Evolutionary conservation across 192 early-diverging fungal species (phyloP), one percentile per base, ranked within the genome.

Genomic region (Linnemannia hyalina): DNA sequence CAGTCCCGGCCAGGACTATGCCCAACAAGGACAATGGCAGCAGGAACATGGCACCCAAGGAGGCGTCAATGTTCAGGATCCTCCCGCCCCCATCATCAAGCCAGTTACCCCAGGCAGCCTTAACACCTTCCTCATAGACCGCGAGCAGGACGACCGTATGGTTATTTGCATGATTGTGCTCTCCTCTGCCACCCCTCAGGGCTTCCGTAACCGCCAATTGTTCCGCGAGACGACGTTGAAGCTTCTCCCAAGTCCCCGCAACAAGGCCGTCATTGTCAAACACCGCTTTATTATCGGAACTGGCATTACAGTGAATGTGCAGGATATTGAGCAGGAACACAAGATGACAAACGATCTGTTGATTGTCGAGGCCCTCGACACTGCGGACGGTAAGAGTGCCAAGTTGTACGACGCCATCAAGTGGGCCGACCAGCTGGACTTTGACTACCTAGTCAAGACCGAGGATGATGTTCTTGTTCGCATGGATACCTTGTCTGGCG

Each of bases 401-500:
- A 92, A 92, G 36, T 78, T 92, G 26, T 92, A 92, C 72, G 77
- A 83, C 16, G 88, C 88, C 2, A 88, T 92, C 54, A 90, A 89
- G 47, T 92, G 91, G 91, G 75, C 89, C 0, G 77, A 89, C 49
- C 71, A 85, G 16, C 83, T 83, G 40, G 74, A 90, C 9, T 92
- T 88, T 78, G 91, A 92, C 55, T 92, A 89, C 60, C 74, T 92
- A 6, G 81, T 92, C 71, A 92, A 90, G 81, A 92, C 91, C 1
- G 91, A 92, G 13, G 91, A 92, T 54, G 91, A 92, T 76, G 89
- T 92, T 1, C 83, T 92, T 76, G 88, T 92, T 42, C 82, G 91
- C 20, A 90, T 89, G 89, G 91, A 92, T 69, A 90, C 86, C 5
- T 75, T 92, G 26, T 82, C 83, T 15, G 80, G 90, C 20, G 91